A percentile compares a stretch with the other conserved stretches of the same genome.
phyloP scores from a whole-genome alignment of 2,329 filamentous ascomycete genomes.

The Neonectria neomacrospora region DNA sequence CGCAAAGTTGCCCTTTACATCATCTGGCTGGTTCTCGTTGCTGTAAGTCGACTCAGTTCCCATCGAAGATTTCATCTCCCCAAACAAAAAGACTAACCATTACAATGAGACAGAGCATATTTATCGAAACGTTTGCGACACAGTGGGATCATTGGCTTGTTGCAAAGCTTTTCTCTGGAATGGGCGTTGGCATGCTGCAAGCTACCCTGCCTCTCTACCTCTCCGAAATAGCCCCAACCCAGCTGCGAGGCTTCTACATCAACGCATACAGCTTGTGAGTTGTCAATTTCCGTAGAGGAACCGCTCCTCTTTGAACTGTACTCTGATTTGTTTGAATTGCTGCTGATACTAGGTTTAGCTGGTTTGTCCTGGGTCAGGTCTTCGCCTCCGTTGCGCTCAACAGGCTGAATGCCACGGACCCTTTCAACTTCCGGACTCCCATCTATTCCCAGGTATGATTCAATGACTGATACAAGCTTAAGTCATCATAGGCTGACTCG shows the following conservation, averaged over 20 bases:
- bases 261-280: constrained; percentile 31
- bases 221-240: constrained; percentile 30
- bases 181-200: constrained; percentile 32
- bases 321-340: not conserved
- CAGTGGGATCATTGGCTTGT: constrained; percentile 32
- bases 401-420: constrained; percentile 22
- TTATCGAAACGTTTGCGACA: constrained; percentile 27
- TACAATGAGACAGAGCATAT: constrained; percentile 11
- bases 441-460: constrained; percentile 29
- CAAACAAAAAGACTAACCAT: not conserved
- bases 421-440: constrained; percentile 25
- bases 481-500: not conserved
- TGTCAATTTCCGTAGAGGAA: not conserved
- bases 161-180: constrained; percentile 30
- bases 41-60: constrained; percentile 10
- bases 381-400: constrained; percentile 32
- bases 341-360: constrained; percentile 12
- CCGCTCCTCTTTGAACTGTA: no score
- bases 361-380: constrained; percentile 30
- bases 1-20: constrained; percentile 27
- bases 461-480: no score
- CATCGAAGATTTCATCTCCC: not conserved
- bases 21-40: constrained; percentile 25
- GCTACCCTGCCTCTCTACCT: constrained; percentile 31
- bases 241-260: constrained; percentile 30